Evolutionary conservation across 108 stramenopile species (phyloP).

Genomic region (Stephanodiscus triporus): DNA sequence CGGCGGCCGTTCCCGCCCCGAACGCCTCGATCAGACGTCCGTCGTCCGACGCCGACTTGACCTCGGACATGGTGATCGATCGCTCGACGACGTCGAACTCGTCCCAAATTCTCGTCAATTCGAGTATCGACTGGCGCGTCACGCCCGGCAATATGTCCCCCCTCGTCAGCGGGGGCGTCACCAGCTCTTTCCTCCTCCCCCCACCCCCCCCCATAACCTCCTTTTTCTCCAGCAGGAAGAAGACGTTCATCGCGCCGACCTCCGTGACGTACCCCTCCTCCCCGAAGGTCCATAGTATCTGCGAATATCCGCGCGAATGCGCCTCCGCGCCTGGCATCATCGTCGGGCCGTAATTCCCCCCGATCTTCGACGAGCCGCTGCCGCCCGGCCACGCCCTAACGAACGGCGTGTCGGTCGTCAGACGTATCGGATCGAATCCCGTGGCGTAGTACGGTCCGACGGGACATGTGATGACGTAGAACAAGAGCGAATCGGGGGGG

Average conservation of each 20-base stretch:
- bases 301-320: conserved; percentile 74
- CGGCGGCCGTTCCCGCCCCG: conserved; percentile 97
- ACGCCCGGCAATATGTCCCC: conserved; percentile 97
- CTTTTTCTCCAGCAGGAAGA: conserved; percentile 78
- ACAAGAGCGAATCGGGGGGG: conserved; percentile 65
- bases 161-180: conserved; percentile 89
- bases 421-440: conserved; percentile 91
- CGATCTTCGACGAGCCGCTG: conserved; percentile 88
- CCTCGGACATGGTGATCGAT: conserved; percentile 81
- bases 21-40: conserved; percentile 92
- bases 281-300: conserved; percentile 95
- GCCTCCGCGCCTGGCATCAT: conserved; percentile 87
- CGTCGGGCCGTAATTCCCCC: conserved; percentile 96
- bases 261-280: conserved; percentile 90
- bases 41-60: conserved; percentile 72
- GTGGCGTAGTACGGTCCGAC: conserved; percentile 94
- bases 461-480: conserved; percentile 87
- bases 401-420: conserved; percentile 84
- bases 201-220: conserved; percentile 36
- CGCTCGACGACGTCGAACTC: conserved; percentile 82
- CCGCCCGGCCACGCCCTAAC: conserved; percentile 98
- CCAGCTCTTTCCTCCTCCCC: conserved; percentile 68
- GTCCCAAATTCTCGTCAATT: conserved; percentile 78
- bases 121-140: conserved; percentile 85
- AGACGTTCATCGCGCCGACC: conserved; percentile 98